Percentiles rank a stretch among this genome's conserved stretches.
These are phyloP conservation scores for Bassia scoparia DNA, from an alignment of 148 eudicot species.

Conservation along the genomic window DNA sequence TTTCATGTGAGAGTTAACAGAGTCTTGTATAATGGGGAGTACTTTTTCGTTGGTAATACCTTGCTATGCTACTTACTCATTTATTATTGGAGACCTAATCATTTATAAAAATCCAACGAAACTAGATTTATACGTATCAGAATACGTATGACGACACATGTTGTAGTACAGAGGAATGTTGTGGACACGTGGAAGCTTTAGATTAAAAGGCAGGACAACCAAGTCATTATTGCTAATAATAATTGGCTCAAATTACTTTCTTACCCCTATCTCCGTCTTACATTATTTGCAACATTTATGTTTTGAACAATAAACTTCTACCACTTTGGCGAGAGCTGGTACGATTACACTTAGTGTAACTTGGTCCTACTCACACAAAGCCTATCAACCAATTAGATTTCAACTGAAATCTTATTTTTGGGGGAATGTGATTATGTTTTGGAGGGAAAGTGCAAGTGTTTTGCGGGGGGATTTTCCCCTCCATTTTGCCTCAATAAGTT, in stretches of 20 bases:
- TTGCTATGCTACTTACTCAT: background rate
- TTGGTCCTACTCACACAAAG: too few species aligned
- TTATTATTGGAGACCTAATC: background rate
- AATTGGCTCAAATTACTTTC: background rate
- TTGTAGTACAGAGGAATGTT: background rate
- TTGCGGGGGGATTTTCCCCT: too few species aligned
- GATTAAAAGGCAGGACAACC: background rate
- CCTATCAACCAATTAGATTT: too few species aligned
- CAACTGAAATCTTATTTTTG: too few species aligned
- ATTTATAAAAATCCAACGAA: background rate
- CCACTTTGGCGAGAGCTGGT: too few species aligned
- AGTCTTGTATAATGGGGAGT: background rate
- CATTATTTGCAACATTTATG: too few species aligned
- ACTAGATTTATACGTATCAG: background rate
- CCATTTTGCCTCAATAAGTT: too few species aligned
- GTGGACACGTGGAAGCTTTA: slow-evolving; percentile 21
- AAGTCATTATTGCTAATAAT: slow-evolving; percentile 11
- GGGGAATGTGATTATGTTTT: too few species aligned
- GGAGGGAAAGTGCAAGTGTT: too few species aligned
- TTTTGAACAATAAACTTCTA: too few species aligned
- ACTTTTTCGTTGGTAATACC: background rate
- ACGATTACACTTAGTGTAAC: too few species aligned
- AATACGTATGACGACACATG: slow-evolving; percentile 22
- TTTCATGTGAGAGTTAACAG: slow-evolving; percentile 24
- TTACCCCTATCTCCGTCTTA: too few species aligned